phyloP scores from a whole-genome alignment of 139 green algal genomes.

The Picocystis salinarum region DNA sequence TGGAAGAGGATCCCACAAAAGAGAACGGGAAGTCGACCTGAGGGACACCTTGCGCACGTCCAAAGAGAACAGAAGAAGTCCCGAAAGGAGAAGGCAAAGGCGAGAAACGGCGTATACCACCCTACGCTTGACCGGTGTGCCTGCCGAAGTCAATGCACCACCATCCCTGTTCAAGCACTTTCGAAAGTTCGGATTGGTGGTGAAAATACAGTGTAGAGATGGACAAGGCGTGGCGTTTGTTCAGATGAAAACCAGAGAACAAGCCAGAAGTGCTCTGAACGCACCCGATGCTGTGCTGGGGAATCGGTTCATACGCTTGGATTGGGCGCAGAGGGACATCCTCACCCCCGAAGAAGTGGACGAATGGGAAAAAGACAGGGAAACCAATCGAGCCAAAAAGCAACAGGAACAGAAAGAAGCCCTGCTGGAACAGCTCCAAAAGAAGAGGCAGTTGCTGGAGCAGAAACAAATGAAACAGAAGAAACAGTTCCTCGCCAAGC shows the following conservation, averaged over 20 bases:
- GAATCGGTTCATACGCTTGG: conserved; percentile 12
- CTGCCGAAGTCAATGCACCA: conserved; percentile 4
- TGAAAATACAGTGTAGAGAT: conserved; percentile 4
- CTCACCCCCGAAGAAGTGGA: no score
- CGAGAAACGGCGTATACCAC: conserved; percentile 11
- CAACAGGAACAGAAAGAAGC: conserved; percentile 10
- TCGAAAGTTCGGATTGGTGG: conserved; percentile 10
- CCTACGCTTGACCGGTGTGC: conserved; percentile 11
- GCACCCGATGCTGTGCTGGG: conserved; percentile 12
- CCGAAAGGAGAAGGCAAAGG: no score
- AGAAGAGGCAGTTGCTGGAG: conserved; percentile 15
- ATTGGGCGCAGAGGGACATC: no score
- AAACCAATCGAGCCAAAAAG: no score
- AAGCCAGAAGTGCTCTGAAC: conserved; percentile 6
- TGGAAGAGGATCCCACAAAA: no score
- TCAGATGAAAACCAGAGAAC: conserved; percentile 7
- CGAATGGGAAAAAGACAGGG: no score
- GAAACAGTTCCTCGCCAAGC: conserved; percentile 13
- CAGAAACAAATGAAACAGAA: conserved; percentile 14
- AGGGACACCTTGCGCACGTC: no score
- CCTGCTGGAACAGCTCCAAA: conserved; percentile 10
- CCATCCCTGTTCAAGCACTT: conserved; percentile 8
- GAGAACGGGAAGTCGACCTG: no score
- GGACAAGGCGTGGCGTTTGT: conserved; percentile 10
- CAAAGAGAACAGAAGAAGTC: no score